Evolutionary conservation across 1,284 basidiomycete genomes (phyloP).

Genomic region (Sporisorium reilianum): DNA sequence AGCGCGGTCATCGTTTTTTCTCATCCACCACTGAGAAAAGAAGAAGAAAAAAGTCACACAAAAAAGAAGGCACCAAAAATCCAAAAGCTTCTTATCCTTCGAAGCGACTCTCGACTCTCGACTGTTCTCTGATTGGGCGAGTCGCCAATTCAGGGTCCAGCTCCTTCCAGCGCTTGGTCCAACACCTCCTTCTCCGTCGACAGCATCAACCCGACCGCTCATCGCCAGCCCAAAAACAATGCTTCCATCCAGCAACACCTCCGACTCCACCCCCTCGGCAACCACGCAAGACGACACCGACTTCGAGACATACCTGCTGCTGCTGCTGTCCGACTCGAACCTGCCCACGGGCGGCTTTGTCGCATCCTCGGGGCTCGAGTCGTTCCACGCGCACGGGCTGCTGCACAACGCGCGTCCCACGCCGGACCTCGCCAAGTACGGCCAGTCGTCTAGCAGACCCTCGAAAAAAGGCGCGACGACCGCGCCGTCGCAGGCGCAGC

Average conservation of each 20-base stretch:
- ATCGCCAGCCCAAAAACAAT: not conserved
- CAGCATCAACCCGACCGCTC: not conserved
- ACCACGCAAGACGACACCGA: slow-evolving; percentile 11
- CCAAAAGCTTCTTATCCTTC: not conserved
- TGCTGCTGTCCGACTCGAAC: slow-evolving; percentile 66
- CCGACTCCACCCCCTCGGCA: no score
- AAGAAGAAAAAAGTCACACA: no score
- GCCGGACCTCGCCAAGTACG: not conserved
- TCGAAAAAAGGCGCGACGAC: not conserved
- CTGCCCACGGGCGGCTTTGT: slow-evolving; percentile 80
- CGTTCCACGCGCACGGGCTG: slow-evolving; percentile 88
- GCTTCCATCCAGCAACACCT: not conserved
- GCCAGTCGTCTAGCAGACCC: not conserved
- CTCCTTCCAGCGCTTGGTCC: not conserved
- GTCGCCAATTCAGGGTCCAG: slow-evolving; percentile 1
- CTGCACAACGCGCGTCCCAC: slow-evolving; percentile 36
- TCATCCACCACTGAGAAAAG: no score
- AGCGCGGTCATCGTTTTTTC: no score
- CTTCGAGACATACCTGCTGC: slow-evolving; percentile 58
- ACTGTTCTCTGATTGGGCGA: not conserved
- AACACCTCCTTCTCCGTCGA: not conserved
- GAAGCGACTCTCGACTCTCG: no score
- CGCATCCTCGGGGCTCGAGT: slow-evolving; percentile 91
- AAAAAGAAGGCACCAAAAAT: not conserved
- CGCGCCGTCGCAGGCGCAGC: slow-evolving; percentile 44